A percentile compares a stretch with the other conserved stretches of the same genome.
Conservation (phyloP, 2,329 filamentous ascomycete species). For the Lachnellula subtilissima region DNA sequence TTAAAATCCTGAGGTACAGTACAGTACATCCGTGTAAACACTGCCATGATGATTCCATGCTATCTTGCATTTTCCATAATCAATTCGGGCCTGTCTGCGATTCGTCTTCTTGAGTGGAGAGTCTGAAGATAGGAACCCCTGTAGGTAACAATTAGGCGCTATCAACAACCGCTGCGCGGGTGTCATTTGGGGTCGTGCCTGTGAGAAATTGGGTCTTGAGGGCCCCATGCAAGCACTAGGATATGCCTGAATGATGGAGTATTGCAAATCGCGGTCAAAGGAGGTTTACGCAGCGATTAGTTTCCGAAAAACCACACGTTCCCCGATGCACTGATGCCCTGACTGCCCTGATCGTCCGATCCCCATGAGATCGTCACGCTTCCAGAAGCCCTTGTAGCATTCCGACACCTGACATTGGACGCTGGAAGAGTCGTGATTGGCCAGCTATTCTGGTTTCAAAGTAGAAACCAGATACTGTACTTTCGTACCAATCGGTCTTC, state of each 20-base stretch:
- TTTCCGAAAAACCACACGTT: no score
- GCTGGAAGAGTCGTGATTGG: neutral
- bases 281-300: no score
- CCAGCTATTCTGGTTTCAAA: neutral
- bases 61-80: no score
- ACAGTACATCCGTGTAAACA: neutral
- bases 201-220: no score
- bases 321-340: no score
- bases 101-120: no score
- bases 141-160: neutral
- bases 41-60: neutral
- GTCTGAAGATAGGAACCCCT: neutral
- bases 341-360: no score
- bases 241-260: neutral
- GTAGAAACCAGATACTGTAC: no score
- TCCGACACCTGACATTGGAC: neutral
- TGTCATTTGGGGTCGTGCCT: neutral
- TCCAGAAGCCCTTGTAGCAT: no score
- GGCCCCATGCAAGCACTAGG: neutral
- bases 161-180: neutral
- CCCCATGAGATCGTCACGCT: no score
- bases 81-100: no score
- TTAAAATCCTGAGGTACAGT: constrained; percentile 2
- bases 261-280: neutral
- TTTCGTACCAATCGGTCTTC: no score